Conservation (phyloP, 1,139 yeast species). For the Geotrichum macrosporum region DNA sequence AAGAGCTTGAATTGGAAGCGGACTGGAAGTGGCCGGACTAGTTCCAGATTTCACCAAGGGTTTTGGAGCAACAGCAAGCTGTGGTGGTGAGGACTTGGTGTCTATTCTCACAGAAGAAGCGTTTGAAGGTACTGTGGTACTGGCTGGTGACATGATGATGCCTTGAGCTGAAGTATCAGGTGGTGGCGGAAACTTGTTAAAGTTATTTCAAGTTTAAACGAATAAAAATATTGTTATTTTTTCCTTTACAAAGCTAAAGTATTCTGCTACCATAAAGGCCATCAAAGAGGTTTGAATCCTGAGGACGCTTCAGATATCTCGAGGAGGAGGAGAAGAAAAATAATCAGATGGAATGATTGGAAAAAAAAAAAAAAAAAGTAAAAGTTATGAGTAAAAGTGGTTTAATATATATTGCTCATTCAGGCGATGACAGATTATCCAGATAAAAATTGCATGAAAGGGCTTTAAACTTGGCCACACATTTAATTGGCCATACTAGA, state of each 20-base stretch:
- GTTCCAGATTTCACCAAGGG: neutral
- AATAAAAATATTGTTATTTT: too few relatives aligned
- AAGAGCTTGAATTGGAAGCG: neutral
- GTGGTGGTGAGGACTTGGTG: neutral
- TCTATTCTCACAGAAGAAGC: neutral
- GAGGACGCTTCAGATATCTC: neutral
- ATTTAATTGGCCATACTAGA: constrained; percentile 6
- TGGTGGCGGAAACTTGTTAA: neutral
- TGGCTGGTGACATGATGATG: neutral
- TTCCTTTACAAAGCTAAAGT: too few relatives aligned
- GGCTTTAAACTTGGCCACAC: neutral
- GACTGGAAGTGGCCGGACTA: constrained; percentile 1
- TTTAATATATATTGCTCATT: constrained; percentile 6
- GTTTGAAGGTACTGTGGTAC: too few relatives aligned
- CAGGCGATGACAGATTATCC: constrained; percentile 7
- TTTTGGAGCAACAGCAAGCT: neutral
- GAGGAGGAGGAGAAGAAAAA: too few relatives aligned
- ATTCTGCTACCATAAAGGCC: too few relatives aligned
- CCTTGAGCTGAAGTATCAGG: neutral
- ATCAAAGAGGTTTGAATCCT: neutral
- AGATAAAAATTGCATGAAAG: neutral
- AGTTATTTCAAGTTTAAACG: too few relatives aligned
- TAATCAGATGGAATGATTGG: neutral
- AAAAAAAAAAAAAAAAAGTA: constrained; percentile 3
- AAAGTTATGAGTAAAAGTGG: neutral